Evolutionary conservation across 768 basidiomycete genomes (phyloP).

Genomic region (Paxillus rubicundulus): DNA sequence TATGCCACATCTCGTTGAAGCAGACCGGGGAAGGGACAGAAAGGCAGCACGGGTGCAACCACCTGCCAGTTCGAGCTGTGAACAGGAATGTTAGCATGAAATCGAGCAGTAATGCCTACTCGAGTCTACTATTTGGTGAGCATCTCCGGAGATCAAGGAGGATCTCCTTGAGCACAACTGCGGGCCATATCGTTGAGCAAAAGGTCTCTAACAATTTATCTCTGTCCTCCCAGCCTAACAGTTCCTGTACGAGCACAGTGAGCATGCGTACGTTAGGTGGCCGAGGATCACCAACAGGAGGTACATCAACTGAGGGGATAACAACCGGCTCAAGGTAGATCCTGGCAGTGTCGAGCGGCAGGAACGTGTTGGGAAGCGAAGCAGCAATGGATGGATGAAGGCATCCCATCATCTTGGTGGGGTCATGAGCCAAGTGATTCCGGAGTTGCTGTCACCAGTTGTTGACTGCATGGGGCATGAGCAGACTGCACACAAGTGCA

Average conservation of each 20-base stretch:
- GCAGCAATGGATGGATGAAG: neutral
- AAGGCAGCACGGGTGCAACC: neutral
- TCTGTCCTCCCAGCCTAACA: neutral
- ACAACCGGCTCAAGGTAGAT: neutral
- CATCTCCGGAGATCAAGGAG: neutral
- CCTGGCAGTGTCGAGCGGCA: neutral
- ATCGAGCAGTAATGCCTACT: neutral
- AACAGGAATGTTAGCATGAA: neutral
- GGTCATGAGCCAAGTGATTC: neutral
- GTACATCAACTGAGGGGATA: too few relatives aligned
- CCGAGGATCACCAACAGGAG: neutral
- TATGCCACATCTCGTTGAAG: neutral
- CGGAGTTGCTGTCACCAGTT: neutral
- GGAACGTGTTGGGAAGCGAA: neutral
- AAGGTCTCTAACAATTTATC: neutral
- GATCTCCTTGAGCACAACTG: neutral
- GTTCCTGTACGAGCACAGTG: neutral
- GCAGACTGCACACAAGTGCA: too few relatives aligned
- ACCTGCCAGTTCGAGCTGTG: neutral
- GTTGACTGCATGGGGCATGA: neutral
- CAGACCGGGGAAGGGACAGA: neutral
- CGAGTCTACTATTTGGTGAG: neutral
- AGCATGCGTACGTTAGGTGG: neutral
- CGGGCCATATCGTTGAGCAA: neutral
- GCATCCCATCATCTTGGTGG: neutral